Evolutionary conservation across 163 green algal genomes (phyloP).

Genomic region (Trebouxiophyceae sp.): DNA sequence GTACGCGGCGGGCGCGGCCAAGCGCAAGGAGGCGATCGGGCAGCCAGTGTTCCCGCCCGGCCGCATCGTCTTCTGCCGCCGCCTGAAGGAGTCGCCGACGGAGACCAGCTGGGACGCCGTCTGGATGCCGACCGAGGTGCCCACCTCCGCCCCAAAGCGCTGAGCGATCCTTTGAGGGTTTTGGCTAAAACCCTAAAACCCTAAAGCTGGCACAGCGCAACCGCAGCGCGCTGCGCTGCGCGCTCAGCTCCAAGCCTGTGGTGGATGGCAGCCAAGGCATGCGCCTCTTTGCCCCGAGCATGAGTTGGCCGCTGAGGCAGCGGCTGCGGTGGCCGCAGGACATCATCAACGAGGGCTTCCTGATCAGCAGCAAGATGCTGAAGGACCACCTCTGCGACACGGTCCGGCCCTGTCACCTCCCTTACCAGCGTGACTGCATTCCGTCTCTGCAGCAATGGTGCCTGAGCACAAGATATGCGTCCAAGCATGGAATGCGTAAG

Average conservation of each 20-base stretch:
- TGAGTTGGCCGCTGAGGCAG: not conserved
- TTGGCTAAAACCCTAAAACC: too few relatives aligned
- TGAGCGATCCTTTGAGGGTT: not conserved
- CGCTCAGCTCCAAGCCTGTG: too few relatives aligned
- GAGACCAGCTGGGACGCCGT: not conserved
- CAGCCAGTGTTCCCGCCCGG: not conserved
- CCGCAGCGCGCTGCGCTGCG: too few relatives aligned
- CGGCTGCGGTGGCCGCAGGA: not conserved
- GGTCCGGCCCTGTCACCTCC: not conserved
- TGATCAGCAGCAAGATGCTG: not conserved
- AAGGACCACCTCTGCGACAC: conserved; percentile 1
- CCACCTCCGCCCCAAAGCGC: not conserved
- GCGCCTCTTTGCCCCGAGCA: not conserved
- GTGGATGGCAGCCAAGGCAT: too few relatives aligned
- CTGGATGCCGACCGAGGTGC: not conserved
- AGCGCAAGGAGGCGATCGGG: not conserved
- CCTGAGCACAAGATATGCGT: not conserved
- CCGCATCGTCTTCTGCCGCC: not conserved
- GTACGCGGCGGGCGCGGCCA: not conserved
- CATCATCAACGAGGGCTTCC: not conserved
- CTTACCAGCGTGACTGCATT: not conserved
- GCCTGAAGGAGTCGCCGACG: not conserved
- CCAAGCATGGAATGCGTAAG: not conserved
- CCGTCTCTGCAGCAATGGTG: too few relatives aligned
- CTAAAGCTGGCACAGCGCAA: too few relatives aligned